phyloP scores from a whole-genome alignment of 768 basidiomycete species.

The Grammothele lineata region DNA sequence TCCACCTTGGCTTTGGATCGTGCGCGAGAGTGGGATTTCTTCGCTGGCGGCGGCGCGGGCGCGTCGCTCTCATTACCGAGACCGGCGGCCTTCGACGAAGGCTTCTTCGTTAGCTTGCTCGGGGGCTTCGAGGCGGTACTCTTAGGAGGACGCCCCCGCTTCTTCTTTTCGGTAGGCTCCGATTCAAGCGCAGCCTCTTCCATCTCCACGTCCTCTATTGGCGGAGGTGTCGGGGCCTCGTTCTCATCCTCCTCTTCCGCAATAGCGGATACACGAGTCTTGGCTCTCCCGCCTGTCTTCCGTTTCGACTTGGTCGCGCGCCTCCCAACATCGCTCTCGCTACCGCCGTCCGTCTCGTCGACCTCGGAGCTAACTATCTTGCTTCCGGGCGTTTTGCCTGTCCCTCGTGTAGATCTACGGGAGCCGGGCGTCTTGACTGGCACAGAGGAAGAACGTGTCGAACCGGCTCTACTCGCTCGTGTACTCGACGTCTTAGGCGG shows the following conservation, averaged over 20 bases:
- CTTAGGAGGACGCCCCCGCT: slow-evolving; percentile 13
- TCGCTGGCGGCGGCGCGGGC: slow-evolving; percentile 4
- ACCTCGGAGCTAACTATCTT: slow-evolving; percentile 15
- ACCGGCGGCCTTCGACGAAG: slow-evolving; percentile 4
- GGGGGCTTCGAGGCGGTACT: slow-evolving; percentile 2
- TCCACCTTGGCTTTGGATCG: slow-evolving; percentile 17
- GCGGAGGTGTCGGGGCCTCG: neutral
- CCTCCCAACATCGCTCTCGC: slow-evolving; percentile 23
- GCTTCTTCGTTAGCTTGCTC: slow-evolving; percentile 4
- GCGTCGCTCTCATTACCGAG: neutral
- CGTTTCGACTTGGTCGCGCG: slow-evolving; percentile 22
- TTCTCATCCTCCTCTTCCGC: slow-evolving; percentile 27
- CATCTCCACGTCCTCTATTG: slow-evolving; percentile 14
- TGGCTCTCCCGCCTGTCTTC: slow-evolving; percentile 23
- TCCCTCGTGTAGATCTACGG: slow-evolving; percentile 17
- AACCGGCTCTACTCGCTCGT: slow-evolving; percentile 8
- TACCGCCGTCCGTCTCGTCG: slow-evolving; percentile 22
- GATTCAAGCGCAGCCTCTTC: slow-evolving; percentile 1
- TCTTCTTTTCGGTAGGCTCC: slow-evolving; percentile 13
- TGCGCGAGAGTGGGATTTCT: slow-evolving; percentile 15
- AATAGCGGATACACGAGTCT: slow-evolving; percentile 24
- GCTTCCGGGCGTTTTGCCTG: slow-evolving; percentile 15
- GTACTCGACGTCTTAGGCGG: slow-evolving; percentile 3
- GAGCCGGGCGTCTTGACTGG: slow-evolving; percentile 19
- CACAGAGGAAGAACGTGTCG: slow-evolving; percentile 17